phyloP scores from a whole-genome alignment of 2,329 filamentous ascomycete genomes.

The Berkeleyomyces rouxiae region DNA sequence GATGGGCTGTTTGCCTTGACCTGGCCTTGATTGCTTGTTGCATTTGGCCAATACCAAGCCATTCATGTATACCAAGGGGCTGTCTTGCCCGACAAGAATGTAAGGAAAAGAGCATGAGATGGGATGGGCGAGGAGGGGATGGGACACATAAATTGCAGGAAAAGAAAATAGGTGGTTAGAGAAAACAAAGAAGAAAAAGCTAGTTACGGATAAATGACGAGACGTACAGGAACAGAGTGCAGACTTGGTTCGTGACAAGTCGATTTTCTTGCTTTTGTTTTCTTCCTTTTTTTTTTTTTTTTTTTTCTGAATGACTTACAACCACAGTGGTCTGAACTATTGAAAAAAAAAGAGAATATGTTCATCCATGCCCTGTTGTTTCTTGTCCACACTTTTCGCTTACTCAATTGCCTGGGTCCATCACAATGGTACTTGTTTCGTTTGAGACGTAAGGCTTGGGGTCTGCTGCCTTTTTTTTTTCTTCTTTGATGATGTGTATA shows the following conservation, averaged over 20 bases:
- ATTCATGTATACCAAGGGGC: background rate
- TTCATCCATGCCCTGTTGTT: too few relatives aligned
- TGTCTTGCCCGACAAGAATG: background rate
- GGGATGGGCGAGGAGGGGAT: background rate
- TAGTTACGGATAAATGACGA: too few relatives aligned
- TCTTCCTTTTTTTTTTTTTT: background rate
- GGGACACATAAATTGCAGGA: background rate
- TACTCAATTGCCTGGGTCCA: background rate
- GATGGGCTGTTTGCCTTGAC: background rate
- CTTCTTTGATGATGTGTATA: too few relatives aligned
- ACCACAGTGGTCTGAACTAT: too few relatives aligned
- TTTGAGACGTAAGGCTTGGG: background rate
- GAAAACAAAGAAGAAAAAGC: background rate
- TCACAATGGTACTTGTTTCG: background rate
- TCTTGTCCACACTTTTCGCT: background rate
- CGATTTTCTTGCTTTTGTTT: background rate
- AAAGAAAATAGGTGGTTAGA: background rate
- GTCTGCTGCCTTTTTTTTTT: too few relatives aligned
- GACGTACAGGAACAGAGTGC: too few relatives aligned
- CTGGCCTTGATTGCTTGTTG: background rate
- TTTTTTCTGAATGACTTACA: too few relatives aligned
- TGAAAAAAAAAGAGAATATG: too few relatives aligned
- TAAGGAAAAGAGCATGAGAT: background rate
- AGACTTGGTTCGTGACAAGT: background rate
- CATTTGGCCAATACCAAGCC: background rate